Evolutionary conservation across 1,284 basidiomycete genomes (phyloP).

Genomic region (Malassezia yamatoensis): DNA sequence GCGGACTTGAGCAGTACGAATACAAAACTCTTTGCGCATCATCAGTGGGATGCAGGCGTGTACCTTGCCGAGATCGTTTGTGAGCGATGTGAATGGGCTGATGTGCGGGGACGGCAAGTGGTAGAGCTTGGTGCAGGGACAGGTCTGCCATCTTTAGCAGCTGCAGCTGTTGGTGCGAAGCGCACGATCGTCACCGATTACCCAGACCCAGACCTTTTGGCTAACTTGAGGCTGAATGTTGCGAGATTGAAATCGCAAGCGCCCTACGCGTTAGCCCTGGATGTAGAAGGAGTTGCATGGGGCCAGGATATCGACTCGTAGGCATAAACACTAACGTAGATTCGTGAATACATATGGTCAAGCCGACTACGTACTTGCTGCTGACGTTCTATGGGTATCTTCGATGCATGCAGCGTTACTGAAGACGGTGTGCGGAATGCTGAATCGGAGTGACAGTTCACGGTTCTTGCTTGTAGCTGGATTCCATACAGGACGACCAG

Average conservation of each 20-base stretch:
- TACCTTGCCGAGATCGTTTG: constrained; percentile 30
- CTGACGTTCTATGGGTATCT: constrained; percentile 43
- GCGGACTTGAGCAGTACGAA: constrained; percentile 26
- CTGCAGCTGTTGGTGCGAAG: constrained; percentile 22
- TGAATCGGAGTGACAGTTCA: constrained; percentile 19
- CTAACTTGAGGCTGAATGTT: background rate
- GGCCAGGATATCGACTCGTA: constrained; percentile 10
- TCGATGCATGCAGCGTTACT: constrained; percentile 33
- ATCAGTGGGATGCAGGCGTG: constrained; percentile 44
- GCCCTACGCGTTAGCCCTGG: background rate
- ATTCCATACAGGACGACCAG: constrained; percentile 40
- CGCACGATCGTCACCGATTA: constrained; percentile 20
- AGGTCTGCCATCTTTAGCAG: constrained; percentile 30
- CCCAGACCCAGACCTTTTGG: constrained; percentile 16
- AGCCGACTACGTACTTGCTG: constrained; percentile 31
- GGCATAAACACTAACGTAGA: background rate
- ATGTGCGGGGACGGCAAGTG: constrained; percentile 22
- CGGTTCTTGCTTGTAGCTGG: constrained; percentile 32
- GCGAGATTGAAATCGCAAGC: background rate
- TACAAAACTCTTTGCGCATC: constrained; percentile 39
- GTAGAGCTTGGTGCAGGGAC: constrained; percentile 41
- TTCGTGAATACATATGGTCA: constrained; percentile 6
- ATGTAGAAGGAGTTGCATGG: constrained; percentile 12
- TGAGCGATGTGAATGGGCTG: constrained; percentile 15
- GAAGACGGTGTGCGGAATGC: constrained; percentile 26